phyloP scores from a whole-genome alignment of 306 rosid genomes.

The Sophora flavescens region DNA sequence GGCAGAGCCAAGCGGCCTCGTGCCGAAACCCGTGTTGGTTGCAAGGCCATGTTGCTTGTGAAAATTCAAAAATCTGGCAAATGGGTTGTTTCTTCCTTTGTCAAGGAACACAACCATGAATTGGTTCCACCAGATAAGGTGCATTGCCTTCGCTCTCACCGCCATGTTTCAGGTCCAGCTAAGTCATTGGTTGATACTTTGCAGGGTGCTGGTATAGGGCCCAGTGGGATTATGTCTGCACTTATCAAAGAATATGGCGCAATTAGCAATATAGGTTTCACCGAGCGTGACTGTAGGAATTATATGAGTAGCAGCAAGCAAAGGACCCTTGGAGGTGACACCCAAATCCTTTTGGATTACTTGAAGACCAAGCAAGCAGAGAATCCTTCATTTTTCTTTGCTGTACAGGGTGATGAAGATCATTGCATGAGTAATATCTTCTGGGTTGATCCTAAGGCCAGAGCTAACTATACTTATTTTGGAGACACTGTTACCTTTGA shows the following conservation, averaged over 20 bases:
- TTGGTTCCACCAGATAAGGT: conserved; percentile 52
- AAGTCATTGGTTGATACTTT: conserved; percentile 51
- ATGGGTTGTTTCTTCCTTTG: conserved; percentile 48
- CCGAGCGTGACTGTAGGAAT: conserved; percentile 55
- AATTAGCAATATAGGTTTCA: conserved; percentile 50
- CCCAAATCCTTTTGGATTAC: conserved; percentile 50
- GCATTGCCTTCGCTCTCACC: conserved; percentile 53
- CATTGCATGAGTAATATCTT: conserved; percentile 47
- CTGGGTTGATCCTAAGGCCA: conserved; percentile 49
- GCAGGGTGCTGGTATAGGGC: conserved; percentile 52
- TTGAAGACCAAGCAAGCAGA: conserved; percentile 47
- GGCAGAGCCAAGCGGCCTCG: conserved; percentile 59
- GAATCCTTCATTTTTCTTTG: conserved; percentile 51
- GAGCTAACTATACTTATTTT: conserved; percentile 48
- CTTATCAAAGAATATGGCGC: conserved; percentile 49
- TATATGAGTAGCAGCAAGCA: conserved; percentile 50
- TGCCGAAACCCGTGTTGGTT: conserved; percentile 55
- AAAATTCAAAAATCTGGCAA: conserved; percentile 58
- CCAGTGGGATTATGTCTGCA: conserved; percentile 54
- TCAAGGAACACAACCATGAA: conserved; percentile 52
- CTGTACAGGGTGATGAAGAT: conserved; percentile 49
- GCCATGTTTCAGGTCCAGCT: conserved; percentile 54
- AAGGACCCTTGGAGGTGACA: conserved; percentile 54
- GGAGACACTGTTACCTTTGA: conserved; percentile 54
- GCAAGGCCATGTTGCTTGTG: conserved; percentile 62